Conservation (phyloP, 331 rosid genomes). For the Prunus yedoensis region DNA sequence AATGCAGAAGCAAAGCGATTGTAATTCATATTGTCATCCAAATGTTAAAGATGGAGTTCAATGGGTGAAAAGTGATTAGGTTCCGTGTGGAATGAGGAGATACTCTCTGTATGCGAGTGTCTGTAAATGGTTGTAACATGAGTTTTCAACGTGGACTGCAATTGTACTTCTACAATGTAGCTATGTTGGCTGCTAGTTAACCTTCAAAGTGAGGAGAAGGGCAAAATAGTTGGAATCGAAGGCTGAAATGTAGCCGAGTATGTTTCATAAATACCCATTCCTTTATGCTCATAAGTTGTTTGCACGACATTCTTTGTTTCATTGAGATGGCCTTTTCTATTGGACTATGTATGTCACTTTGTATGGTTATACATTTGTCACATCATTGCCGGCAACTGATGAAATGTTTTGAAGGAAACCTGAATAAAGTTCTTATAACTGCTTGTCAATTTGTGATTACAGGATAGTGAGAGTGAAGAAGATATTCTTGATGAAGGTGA, state of each 20-base stretch:
- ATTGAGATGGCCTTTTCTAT: not conserved
- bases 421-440: slow-evolving; percentile 12
- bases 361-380: not conserved
- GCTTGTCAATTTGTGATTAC: slow-evolving; percentile 17
- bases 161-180: not conserved
- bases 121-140: not conserved
- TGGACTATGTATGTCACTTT: not conserved
- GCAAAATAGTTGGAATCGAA: not conserved
- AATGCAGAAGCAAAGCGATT: not conserved
- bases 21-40: not conserved
- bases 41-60: not conserved
- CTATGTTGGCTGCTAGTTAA: not conserved
- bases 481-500: slow-evolving; percentile 87
- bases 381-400: not conserved
- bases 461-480: slow-evolving; percentile 88
- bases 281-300: no score
- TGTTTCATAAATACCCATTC: not conserved
- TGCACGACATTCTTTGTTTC: not conserved
- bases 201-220: not conserved
- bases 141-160: not conserved
- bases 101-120: not conserved
- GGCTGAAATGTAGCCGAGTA: not conserved
- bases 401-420: not conserved
- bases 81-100: not conserved
- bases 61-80: not conserved